Base-by-base conservation (phyloP, 2,329 filamentous ascomycete genomes). In the Ilyonectria destructans region DNA sequence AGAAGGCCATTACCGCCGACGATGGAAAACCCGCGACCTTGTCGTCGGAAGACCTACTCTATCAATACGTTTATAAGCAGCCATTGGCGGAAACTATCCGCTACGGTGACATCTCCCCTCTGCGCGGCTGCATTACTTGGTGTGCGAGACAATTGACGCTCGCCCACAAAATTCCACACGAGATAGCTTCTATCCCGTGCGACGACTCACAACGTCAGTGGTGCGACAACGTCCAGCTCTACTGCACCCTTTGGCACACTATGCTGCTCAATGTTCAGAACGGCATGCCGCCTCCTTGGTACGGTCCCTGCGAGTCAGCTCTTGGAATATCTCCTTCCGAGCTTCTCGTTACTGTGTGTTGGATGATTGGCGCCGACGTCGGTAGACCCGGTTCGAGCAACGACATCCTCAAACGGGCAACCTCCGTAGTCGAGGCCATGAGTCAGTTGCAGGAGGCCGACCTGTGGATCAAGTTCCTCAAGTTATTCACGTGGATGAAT, bases 401-500 rank as follows among this genome's bases (percentile, higher is more conserved):
- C 6, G 51, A 61, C 5, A 29, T 77, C 26, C 65, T 77, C 26
- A 21, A 56, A 17, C 57, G 58, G 19, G 72, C 74, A 9, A 56
- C 51, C 6, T 49, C 55, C 10, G 65, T 66, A 3, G 70, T 61
- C 40, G 59, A 58, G 8, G 46, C 61, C 13, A 54, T 77, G 12
- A 40, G 45, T 12, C 23, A 64, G 4, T 63, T 66, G 35, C 37
- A 51, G 6, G 69, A 74, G 26, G 37, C 58, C 9, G 40, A 69
- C 3, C 67, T 76, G 17, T 75, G 70, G 74, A 54, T 65, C 43
- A 35, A 62, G 23, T 74, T 76, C 43, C 61, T 75, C 13, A 43
- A 56, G 15, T 71, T 54, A 48, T 76, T 76, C 37, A 56, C 54
- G 2, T 77, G 73, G 74, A 75, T 76, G 73, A 77, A 76, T 31